Conservation (phyloP, 176 grass and related monocot species). For the Raddia distichophylla region DNA sequence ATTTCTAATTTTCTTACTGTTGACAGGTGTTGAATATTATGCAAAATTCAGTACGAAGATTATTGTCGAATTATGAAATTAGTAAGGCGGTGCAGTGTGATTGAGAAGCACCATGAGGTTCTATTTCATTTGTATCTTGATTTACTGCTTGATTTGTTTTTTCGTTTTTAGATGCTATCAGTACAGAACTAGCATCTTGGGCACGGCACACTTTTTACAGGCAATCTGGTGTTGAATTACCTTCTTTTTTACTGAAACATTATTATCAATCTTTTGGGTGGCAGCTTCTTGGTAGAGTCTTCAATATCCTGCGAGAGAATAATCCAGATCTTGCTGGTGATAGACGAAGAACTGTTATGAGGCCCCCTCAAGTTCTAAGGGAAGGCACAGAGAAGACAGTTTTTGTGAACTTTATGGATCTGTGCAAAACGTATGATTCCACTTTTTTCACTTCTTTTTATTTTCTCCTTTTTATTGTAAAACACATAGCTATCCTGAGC, state of each 20-base stretch:
- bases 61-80: background rate
- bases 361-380: conserved; percentile 96
- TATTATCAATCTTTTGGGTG: conserved; percentile 29
- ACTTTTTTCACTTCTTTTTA: conserved; percentile 10
- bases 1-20: conserved; percentile 4
- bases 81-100: background rate
- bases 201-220: background rate
- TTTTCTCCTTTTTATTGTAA: conserved; percentile 25
- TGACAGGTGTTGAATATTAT: background rate
- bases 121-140: conserved; percentile 12
- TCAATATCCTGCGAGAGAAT: conserved; percentile 97
- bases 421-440: conserved; percentile 80
- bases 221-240: background rate
- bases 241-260: conserved; percentile 29
- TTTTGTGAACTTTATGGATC: conserved; percentile 99
- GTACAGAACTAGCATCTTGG: background rate
- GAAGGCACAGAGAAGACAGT: conserved; percentile 99
- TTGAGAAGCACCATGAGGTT: background rate
- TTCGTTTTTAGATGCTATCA: background rate
- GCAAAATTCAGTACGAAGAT: background rate
- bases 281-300: conserved; percentile 90
- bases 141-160: conserved; percentile 11
- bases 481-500: background rate
- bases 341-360: conserved; percentile 95
- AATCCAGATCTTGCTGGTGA: conserved; percentile 99